Base-by-base conservation (phyloP, 495 filamentous ascomycete genomes). In the Daldinia loculata region DNA sequence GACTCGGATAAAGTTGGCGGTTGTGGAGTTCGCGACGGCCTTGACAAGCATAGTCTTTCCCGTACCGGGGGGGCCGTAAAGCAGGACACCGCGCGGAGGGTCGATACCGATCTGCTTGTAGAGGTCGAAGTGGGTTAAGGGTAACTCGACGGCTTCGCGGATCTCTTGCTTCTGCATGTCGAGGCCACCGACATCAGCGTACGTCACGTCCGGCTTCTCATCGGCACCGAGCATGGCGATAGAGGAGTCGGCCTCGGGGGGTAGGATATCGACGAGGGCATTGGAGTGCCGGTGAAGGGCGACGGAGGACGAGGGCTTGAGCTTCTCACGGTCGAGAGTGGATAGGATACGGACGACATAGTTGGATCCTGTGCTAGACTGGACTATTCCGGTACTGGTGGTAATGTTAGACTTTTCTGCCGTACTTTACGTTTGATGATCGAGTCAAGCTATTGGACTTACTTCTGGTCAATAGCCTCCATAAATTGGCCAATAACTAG, bases 131-230 rank as follows among this genome's bases (percentile, higher is more conserved):
- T 98, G 96, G 27, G 94, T 97, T 68, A 99, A 83, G 9, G 95
- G 95, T 65, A 99, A 84, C 83, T 99, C 95, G 63, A 99, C 95
- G 17, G 95, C 95, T 81, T 99, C 95, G 60, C 96, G 87, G 58
- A 99, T 99, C 80, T 99, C 95, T 82, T 99, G 95, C 84, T 99
- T 99, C 83, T 99, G 95, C 95, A 99, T 99, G 78, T 99, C 95
- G 67, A 98, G 83, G 7, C 95, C 95, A 83, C 95, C 95, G 61
- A 99, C 96, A 80, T 99, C 95, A 62, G 93, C 94, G 76, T 99
- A 99, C 39, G 94, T 97, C 39, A 99, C 94, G 81, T 99, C 95
- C 30, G 95, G 95, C 86, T 98, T 98, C 85, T 99, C 95, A 71
- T 95, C 91, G 60, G 91, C 89, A 64, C 93, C 93, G 12, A 99